Conservation (phyloP, 257 asterid species). For the Coffea canephora region DNA sequence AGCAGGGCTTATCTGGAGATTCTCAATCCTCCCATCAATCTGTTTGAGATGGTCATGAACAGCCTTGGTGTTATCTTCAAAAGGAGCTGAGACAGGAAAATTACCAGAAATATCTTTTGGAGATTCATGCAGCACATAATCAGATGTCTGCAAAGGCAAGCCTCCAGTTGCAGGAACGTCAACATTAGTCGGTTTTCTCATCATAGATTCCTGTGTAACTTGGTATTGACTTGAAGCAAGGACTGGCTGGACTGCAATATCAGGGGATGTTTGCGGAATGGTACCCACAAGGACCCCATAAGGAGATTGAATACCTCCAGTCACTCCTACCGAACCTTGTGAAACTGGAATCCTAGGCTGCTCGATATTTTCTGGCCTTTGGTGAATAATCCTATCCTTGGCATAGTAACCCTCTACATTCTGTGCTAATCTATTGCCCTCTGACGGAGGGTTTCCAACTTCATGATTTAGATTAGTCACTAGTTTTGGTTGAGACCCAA, state of each 20-base stretch:
- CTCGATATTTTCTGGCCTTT: conserved; percentile 48
- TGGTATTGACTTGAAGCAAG: conserved; percentile 56
- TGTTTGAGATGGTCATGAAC: conserved; percentile 57
- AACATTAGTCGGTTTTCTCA: conserved; percentile 42
- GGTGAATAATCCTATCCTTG: conserved; percentile 37
- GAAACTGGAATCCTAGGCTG: conserved; percentile 41
- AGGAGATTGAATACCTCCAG: conserved; percentile 52
- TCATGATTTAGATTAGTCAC: conserved; percentile 33
- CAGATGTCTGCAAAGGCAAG: conserved; percentile 44
- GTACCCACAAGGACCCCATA: conserved; percentile 41
- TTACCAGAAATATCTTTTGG: conserved; percentile 48
- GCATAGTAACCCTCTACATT: conserved; percentile 40
- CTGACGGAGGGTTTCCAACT: conserved; percentile 37
- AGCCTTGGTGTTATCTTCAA: conserved; percentile 42
- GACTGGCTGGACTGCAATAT: conserved; percentile 41
- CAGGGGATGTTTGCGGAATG: conserved; percentile 47
- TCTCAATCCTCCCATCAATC: conserved; percentile 65
- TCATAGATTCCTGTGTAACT: conserved; percentile 39
- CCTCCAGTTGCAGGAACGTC: conserved; percentile 38
- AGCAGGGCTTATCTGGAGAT: conserved; percentile 55
- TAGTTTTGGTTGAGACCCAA: conserved; percentile 31
- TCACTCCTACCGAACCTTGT: conserved; percentile 41
- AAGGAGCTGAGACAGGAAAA: conserved; percentile 38
- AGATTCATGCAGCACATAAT: conserved; percentile 45
- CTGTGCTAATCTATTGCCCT: conserved; percentile 33